A percentile compares a stretch with the other conserved stretches of the same genome.
Conservation (phyloP, 2,329 filamentous ascomycete species). For the Amesomyces nigricolor region DNA sequence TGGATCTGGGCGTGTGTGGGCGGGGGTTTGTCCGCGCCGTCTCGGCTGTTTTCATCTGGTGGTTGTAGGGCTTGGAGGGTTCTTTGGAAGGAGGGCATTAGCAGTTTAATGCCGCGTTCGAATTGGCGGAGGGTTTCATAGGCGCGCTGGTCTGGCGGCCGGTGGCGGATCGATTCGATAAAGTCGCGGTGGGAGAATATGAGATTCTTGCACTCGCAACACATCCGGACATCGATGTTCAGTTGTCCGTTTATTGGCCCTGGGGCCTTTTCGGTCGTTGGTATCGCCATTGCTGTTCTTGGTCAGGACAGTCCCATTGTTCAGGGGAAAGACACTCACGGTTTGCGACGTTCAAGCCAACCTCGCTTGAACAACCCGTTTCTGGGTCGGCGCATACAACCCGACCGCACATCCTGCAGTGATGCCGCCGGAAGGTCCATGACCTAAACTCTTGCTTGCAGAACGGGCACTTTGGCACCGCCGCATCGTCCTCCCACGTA, state of each 20-base stretch:
- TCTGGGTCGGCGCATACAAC: constrained; percentile 86
- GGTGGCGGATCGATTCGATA: constrained; percentile 58
- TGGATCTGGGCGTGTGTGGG: constrained; percentile 63
- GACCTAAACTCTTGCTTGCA: constrained; percentile 93
- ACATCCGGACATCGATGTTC: constrained; percentile 81
- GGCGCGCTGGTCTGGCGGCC: constrained; percentile 68
- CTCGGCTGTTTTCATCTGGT: constrained; percentile 34
- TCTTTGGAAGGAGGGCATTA: constrained; percentile 80
- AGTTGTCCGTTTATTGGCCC: constrained; percentile 42
- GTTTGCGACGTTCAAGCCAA: constrained; percentile 69
- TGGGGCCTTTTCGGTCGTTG: constrained; percentile 31
- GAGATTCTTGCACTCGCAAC: constrained; percentile 70
- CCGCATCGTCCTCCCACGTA: constrained; percentile 87
- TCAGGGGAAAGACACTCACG: constrained; percentile 30
- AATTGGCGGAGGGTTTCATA: constrained; percentile 84
- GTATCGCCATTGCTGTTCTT: constrained; percentile 25
- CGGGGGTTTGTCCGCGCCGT: constrained; percentile 37
- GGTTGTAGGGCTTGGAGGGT: constrained; percentile 65
- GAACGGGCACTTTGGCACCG: constrained; percentile 77
- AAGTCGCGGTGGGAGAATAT: constrained; percentile 70
- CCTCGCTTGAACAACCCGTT: constrained; percentile 78
- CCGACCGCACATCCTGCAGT: constrained; percentile 87
- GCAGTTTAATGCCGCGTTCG: constrained; percentile 74
- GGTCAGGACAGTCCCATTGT: constrained; percentile 1
- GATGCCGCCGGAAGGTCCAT: constrained; percentile 88